Percentiles rank a stretch among this genome's conserved stretches.
phyloP scores from a whole-genome alignment of 345 rosid species.

The Eucalyptus regnans region DNA sequence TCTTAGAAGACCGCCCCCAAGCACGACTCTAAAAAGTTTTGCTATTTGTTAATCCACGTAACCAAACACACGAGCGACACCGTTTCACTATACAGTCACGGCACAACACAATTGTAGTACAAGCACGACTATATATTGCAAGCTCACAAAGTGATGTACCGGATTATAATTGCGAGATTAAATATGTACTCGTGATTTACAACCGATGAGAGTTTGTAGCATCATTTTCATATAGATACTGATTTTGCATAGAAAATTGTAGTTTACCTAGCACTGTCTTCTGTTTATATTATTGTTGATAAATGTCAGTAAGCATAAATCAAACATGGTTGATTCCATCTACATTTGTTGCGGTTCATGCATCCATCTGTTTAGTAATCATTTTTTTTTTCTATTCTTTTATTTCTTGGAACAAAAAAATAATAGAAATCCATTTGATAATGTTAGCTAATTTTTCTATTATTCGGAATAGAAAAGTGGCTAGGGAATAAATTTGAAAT shows the following conservation, averaged over 20 bases:
- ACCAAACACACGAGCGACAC: neutral
- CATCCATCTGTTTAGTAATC: too few relatives aligned
- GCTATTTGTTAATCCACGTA: neutral
- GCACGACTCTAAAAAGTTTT: neutral
- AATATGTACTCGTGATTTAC: accelerated
- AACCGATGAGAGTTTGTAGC: neutral
- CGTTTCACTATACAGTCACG: neutral
- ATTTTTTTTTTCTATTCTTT: too few relatives aligned
- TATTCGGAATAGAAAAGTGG: accelerated
- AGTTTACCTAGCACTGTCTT: accelerated
- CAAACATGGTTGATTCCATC: neutral
- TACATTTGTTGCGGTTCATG: neutral
- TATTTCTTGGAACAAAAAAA: too few relatives aligned
- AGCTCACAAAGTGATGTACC: neutral
- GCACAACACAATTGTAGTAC: neutral
- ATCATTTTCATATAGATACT: neutral
- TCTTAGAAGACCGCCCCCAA: neutral
- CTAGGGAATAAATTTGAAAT: too few relatives aligned
- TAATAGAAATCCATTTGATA: too few relatives aligned
- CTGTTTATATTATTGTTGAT: neutral
- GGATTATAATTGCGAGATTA: accelerated
- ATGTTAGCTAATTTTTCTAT: accelerated
- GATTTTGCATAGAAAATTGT: neutral
- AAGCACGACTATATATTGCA: neutral
- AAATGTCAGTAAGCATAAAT: neutral